Evolutionary conservation across 257 asterid genomes (phyloP).

Genomic region (Leptodermis oblonga): DNA sequence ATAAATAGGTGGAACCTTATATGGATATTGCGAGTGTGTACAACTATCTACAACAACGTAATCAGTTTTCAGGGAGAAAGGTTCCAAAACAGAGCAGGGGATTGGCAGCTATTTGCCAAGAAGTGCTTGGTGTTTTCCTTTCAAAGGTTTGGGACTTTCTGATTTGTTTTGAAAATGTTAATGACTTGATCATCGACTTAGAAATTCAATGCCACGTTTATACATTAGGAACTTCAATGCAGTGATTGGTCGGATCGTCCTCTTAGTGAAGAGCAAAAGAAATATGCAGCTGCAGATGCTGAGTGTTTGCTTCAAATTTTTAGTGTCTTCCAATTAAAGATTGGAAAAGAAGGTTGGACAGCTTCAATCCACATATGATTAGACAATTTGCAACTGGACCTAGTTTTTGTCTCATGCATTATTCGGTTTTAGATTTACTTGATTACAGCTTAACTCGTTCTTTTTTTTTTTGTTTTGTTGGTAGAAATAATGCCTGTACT

Average conservation of each 20-base stretch:
- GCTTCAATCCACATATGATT: neutral
- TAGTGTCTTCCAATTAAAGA: slow-evolving; percentile 52
- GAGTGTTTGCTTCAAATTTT: slow-evolving; percentile 71
- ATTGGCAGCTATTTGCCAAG: slow-evolving; percentile 76
- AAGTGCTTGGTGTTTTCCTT: slow-evolving; percentile 70
- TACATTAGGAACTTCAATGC: slow-evolving; percentile 82
- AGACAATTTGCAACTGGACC: neutral
- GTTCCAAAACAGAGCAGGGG: slow-evolving; percentile 64
- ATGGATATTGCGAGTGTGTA: slow-evolving; percentile 63
- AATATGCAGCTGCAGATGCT: slow-evolving; percentile 89
- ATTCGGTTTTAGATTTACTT: neutral
- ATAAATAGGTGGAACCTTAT: slow-evolving; percentile 76
- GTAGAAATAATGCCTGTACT: neutral
- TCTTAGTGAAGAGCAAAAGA: slow-evolving; percentile 75
- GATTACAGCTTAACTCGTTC: neutral
- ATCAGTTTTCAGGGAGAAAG: slow-evolving; percentile 42
- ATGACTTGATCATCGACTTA: neutral
- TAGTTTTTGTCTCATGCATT: neutral
- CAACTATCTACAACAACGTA: slow-evolving; percentile 54
- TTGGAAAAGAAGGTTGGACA: slow-evolving; percentile 63
- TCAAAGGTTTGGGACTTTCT: slow-evolving; percentile 52
- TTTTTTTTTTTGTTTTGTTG: neutral
- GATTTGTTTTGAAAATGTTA: neutral
- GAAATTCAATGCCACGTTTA: neutral
- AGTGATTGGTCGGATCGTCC: slow-evolving; percentile 98